Percentiles rank a stretch among this genome's conserved stretches.
Conservation (phyloP, 306 rosid species). For the Trifolium repens region DNA sequence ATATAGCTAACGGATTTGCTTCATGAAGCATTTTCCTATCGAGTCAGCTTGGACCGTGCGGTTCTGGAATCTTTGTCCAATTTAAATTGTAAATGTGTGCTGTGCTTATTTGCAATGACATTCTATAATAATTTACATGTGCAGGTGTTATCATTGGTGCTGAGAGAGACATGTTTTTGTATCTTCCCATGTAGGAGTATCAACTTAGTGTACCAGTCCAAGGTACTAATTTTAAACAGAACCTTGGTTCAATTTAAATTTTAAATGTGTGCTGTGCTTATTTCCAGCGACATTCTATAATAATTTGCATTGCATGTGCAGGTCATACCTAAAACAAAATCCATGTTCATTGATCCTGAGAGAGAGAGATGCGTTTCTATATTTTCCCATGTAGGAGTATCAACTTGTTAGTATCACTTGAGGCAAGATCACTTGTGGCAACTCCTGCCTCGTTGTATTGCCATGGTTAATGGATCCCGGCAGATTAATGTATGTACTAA, state of each 20-base stretch:
- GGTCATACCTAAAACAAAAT: constrained; percentile 35
- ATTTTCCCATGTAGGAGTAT: constrained; percentile 30
- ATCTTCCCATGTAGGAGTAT: constrained; percentile 31
- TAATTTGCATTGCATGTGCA: constrained; percentile 31
- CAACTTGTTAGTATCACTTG: neutral
- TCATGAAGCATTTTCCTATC: constrained; percentile 29
- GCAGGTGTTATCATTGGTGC: constrained; percentile 18
- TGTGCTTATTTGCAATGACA: constrained; percentile 7
- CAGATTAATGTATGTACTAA: constrained; percentile 28
- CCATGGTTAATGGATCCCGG: too few relatives aligned
- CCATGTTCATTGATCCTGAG: neutral
- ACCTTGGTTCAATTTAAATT: neutral
- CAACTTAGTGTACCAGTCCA: constrained; percentile 21
- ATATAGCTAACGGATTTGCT: constrained; percentile 19
- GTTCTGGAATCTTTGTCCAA: constrained; percentile 22
- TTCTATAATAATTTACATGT: constrained; percentile 27
- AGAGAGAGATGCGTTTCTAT: constrained; percentile 19
- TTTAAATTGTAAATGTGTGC: constrained; percentile 14
- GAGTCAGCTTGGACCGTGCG: constrained; percentile 28
- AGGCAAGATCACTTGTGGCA: too few relatives aligned
- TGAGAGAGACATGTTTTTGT: constrained; percentile 20
- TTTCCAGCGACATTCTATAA: constrained; percentile 7
- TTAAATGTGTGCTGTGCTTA: constrained; percentile 13
- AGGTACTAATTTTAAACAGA: neutral
- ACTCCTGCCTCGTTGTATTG: too few relatives aligned